Conservation (phyloP, 1,284 basidiomycete species). For the Tilletia caries region DNA sequence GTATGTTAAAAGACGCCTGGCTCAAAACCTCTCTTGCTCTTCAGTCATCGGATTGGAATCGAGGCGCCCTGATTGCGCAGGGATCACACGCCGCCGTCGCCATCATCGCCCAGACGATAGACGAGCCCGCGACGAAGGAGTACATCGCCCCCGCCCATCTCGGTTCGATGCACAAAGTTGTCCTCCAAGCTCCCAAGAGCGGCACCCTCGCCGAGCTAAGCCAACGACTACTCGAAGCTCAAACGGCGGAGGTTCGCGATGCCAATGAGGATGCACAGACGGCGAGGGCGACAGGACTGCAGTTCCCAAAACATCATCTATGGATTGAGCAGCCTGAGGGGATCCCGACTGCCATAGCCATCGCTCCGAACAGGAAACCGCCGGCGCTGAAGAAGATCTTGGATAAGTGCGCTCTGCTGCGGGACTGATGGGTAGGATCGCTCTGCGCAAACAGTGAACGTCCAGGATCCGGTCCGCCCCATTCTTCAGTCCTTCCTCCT, state of each 20-base stretch:
- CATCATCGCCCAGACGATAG: constrained; percentile 18
- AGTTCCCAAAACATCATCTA: constrained; percentile 55
- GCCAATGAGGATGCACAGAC: constrained; percentile 4
- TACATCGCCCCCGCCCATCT: constrained; percentile 28
- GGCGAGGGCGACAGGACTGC: not conserved
- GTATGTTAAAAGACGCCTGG: not conserved
- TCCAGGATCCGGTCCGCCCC: too few relatives aligned
- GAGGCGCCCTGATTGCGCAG: constrained; percentile 63
- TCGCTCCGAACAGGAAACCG: constrained; percentile 60
- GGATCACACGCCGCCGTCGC: constrained; percentile 61
- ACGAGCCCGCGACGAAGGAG: constrained; percentile 11
- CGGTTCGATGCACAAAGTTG: constrained; percentile 47
- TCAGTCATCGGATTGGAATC: constrained; percentile 59
- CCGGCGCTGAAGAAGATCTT: constrained; percentile 56
- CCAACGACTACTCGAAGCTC: not conserved
- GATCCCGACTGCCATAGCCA: constrained; percentile 60
- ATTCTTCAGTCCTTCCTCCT: too few relatives aligned
- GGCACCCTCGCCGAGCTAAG: constrained; percentile 5
- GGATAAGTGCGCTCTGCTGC: constrained; percentile 57
- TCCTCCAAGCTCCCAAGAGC: constrained; percentile 40
- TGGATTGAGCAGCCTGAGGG: constrained; percentile 64
- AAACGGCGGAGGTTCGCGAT: constrained; percentile 23
- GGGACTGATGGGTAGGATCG: constrained; percentile 23
- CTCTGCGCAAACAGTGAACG: too few relatives aligned
- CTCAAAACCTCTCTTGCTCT: constrained; percentile 13